Evolutionary conservation across 2,329 filamentous ascomycete genomes (phyloP), one percentile per base, ranked within the genome.

Genomic region (Fusarium mundagurra): DNA sequence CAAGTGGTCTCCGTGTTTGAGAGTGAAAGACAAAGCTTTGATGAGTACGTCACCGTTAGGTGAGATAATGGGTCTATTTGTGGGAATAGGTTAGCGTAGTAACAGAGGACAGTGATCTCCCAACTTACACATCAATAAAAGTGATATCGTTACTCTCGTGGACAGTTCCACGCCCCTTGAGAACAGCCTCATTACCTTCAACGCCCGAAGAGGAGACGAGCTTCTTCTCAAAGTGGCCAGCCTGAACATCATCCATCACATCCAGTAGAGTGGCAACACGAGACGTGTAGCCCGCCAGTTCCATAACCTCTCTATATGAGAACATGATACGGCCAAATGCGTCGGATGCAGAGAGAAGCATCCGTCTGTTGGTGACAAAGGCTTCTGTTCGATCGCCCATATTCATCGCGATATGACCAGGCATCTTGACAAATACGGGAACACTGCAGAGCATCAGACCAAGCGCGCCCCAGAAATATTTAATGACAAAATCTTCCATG

Each of bases 401-500:
- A 80, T 85, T 92, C 77, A 87, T 85, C 18, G 86, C 85, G 48
- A 88, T 81, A 73, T 91, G 88, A 4, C 93, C 93, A 1, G 95
- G 95, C 24, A 98, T 89, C 83, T 96, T 96, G 87, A 99, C 93
- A 82, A 99, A 99, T 5, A 98, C 96, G 0, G 96, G 96, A 1
- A 98, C 92, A 82, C 94, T 97, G 86, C 96, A 99, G 16, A 99
- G 91, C 73, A 98, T 83, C 73, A 99, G 88, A 4, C 96, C 96
- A 48, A 99, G 83, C 5, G 96, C 96, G 45, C 96, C 96, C 96
- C 96, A 99, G 84, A 98, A 96, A 82, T 99, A 99, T 83, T 99
- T 99, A 84, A 99, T 98, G 66, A 98, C 94, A 83, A 98, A 99
- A 82, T 99, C 96, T 82, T 99, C 96, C 96, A 98, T 98, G 79